Conservation (phyloP, 768 basidiomycete genomes). For the Boletales sp. region DNA sequence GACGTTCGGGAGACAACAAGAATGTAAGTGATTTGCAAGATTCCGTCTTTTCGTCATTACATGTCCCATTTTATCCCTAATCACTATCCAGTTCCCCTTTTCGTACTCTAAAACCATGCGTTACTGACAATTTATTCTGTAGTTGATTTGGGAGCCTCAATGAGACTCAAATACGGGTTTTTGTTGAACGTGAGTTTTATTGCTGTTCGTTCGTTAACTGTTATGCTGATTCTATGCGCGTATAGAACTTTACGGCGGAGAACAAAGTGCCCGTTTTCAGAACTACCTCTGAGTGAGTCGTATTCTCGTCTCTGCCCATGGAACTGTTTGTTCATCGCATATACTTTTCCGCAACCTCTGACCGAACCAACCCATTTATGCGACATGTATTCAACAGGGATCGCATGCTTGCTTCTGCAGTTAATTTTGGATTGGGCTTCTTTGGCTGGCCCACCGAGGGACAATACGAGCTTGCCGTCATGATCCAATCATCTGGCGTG, state of each 20-base stretch:
- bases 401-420: slow-evolving; percentile 64
- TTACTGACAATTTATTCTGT: neutral
- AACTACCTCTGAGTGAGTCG: slow-evolving; percentile 65
- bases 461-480: slow-evolving; percentile 75
- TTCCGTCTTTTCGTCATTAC: neutral
- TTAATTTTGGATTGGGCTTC: slow-evolving; percentile 72
- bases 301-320: neutral
- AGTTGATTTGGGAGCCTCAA: slow-evolving; percentile 68
- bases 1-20: slow-evolving; percentile 86
- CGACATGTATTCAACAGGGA: slow-evolving; percentile 42
- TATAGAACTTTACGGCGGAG: slow-evolving; percentile 55
- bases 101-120: no score
- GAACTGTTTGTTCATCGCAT: no score
- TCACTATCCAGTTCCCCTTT: no score
- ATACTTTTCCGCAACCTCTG: no score
- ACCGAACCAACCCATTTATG: neutral
- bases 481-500: slow-evolving; percentile 61
- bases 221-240: slow-evolving; percentile 2
- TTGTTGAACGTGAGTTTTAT: slow-evolving; percentile 48
- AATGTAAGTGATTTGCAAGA: slow-evolving; percentile 48
- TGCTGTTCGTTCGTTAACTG: slow-evolving; percentile 14
- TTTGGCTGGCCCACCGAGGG: slow-evolving; percentile 71
- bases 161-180: slow-evolving; percentile 76
- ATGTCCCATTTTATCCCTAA: neutral
- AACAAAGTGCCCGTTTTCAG: slow-evolving; percentile 74